phyloP scores from a whole-genome alignment of 129 eudicot species.

The Chrysanthemum seticuspe region DNA sequence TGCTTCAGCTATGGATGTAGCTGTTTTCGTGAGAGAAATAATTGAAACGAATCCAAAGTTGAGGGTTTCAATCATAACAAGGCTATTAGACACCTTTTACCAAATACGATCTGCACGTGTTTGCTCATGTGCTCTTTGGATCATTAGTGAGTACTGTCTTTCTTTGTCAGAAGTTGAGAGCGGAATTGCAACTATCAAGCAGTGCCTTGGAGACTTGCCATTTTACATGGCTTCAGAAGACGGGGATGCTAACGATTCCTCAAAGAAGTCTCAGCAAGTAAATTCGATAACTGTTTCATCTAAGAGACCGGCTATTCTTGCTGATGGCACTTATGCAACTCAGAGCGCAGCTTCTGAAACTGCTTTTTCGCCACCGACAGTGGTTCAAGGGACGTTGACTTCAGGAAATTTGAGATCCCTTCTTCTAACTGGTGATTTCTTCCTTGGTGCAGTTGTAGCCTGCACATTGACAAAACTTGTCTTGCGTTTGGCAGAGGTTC shows the following conservation, averaged over 20 bases:
- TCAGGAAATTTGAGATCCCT: conserved; percentile 88
- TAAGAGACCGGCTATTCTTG: conserved; percentile 81
- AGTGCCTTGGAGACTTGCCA: conserved; percentile 94
- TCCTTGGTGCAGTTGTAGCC: conserved; percentile 92
- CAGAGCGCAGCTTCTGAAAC: conserved; percentile 97
- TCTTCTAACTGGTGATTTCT: conserved; percentile 88
- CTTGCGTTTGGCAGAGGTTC: conserved; percentile 85
- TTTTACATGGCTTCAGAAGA: conserved; percentile 75
- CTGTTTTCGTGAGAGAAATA: conserved; percentile 86
- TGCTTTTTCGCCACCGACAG: conserved; percentile 78
- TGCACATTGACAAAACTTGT: conserved; percentile 90
- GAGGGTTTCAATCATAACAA: conserved; percentile 81
- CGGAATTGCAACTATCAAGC: conserved; percentile 82
- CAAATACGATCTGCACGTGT: conserved; percentile 97
- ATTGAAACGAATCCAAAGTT: conserved; percentile 90
- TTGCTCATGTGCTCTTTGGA: conserved; percentile 97
- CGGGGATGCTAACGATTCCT: conserved; percentile 63
- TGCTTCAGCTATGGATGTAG: conserved; percentile 97
- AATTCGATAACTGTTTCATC: conserved; percentile 82
- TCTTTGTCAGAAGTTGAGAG: conserved; percentile 95
- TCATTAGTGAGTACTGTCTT: conserved; percentile 92
- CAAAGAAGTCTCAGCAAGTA: conserved; percentile 69
- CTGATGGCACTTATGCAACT: conserved; percentile 98
- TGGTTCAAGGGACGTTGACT: conserved; percentile 70
- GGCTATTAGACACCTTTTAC: conserved; percentile 86